Conservation (phyloP, 2,329 filamentous ascomycete species). For the Fusarium falciforme region DNA sequence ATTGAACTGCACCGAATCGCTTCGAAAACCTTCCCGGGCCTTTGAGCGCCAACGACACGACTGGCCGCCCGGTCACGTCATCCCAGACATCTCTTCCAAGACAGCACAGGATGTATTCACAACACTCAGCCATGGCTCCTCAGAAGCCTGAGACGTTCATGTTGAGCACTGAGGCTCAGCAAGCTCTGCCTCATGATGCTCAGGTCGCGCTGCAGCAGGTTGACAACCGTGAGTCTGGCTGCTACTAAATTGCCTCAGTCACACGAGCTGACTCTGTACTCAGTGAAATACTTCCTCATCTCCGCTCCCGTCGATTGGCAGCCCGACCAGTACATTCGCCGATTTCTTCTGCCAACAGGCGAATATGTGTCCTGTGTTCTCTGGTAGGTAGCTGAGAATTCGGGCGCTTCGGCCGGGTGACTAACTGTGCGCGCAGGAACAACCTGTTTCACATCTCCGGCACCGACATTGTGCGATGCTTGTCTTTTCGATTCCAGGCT, state of each 20-base stretch:
- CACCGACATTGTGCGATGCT: slow-evolving; percentile 97
- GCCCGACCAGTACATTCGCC: slow-evolving; percentile 93
- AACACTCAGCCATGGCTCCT: slow-evolving; percentile 88
- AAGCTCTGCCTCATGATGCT: slow-evolving; percentile 94
- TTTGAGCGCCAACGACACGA: slow-evolving; percentile 34
- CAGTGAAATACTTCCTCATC: slow-evolving; percentile 99
- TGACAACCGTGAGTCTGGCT: slow-evolving; percentile 81
- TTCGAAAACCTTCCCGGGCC: slow-evolving; percentile 25
- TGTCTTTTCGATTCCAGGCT: slow-evolving; percentile 98
- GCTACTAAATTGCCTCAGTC: slow-evolving; percentile 1
- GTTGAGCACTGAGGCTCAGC: slow-evolving; percentile 96
- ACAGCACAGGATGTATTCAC: slow-evolving; percentile 75
- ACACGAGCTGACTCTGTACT: slow-evolving; percentile 21
- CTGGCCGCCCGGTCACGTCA: slow-evolving; percentile 45
- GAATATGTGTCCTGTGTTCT: slow-evolving; percentile 99
- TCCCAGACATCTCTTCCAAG: slow-evolving; percentile 33
- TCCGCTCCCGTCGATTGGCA: slow-evolving; percentile 99
- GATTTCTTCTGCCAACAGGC: slow-evolving; percentile 94
- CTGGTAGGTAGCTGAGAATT: slow-evolving; percentile 63
- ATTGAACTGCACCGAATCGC: slow-evolving; percentile 25
- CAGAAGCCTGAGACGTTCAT: slow-evolving; percentile 99
- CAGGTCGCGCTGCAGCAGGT: slow-evolving; percentile 98
- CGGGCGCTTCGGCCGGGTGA: not conserved
- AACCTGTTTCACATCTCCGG: slow-evolving; percentile 99
- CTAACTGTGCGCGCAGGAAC: slow-evolving; percentile 61